Evolutionary conservation across 1,139 yeast genomes (phyloP).

Genomic region (Sugiyamaella novakii): DNA sequence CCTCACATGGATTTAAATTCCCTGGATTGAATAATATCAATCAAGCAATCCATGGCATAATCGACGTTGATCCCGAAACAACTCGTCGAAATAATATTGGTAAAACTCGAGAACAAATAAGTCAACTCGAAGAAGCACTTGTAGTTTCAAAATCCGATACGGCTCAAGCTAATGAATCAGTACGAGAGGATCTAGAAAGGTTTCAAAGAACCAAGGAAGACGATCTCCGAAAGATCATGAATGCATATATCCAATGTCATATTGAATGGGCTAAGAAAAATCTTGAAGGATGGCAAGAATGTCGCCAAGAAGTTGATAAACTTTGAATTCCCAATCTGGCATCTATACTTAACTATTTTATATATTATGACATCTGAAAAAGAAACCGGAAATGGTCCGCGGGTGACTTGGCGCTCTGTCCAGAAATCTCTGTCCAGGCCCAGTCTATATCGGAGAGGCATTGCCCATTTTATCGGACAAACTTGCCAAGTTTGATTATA

Average conservation of each 20-base stretch:
- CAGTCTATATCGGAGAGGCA: no score
- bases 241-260: conserved; percentile 59
- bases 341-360: background rate
- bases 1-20: conserved; percentile 44
- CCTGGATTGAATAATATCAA: conserved; percentile 57
- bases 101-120: conserved; percentile 55
- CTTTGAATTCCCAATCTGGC: conserved; percentile 1
- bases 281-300: conserved; percentile 73
- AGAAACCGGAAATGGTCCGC: no score
- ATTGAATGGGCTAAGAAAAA: conserved; percentile 72
- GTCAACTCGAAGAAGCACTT: conserved; percentile 58
- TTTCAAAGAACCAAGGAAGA: conserved; percentile 51
- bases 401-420: no score
- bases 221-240: conserved; percentile 52
- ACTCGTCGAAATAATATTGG: conserved; percentile 60
- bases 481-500: no score
- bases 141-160: conserved; percentile 60
- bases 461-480: no score
- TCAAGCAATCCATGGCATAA: conserved; percentile 65
- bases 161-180: conserved; percentile 52
- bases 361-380: background rate
- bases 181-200: conserved; percentile 52
- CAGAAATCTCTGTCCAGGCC: no score
- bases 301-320: conserved; percentile 43
- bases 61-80: conserved; percentile 70